These are phyloP conservation scores for Physaria fendleri DNA, from an alignment of 345 rosid genomes.

Conservation along the genomic window DNA sequence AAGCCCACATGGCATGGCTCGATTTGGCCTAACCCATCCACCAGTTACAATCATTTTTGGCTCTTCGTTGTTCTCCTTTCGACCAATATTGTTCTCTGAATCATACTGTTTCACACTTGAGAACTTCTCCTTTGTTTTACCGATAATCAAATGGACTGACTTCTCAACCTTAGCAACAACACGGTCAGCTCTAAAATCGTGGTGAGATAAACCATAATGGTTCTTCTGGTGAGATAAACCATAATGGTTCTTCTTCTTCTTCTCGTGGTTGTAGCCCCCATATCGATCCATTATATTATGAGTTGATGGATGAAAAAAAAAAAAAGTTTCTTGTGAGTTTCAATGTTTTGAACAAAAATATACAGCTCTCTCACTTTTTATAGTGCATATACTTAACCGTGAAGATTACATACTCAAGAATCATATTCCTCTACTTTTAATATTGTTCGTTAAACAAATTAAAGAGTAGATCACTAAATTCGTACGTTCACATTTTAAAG, in stretches of 20 bases:
- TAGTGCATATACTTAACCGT: background rate
- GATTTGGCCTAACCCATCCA: constrained; percentile 24
- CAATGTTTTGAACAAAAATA: background rate
- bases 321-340: background rate
- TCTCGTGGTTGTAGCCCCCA: background rate
- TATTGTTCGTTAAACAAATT: background rate
- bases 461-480: background rate
- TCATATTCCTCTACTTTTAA: constrained; percentile 2
- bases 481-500: background rate
- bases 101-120: background rate
- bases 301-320: background rate
- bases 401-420: constrained; percentile 10
- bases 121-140: background rate
- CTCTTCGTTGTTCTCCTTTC: background rate
- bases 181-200: background rate
- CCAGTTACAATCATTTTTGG: constrained; percentile 5
- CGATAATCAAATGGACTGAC: background rate
- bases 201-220: background rate
- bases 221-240: background rate
- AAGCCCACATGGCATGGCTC: constrained; percentile 27
- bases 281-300: background rate
- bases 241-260: background rate
- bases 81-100: background rate
- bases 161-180: constrained; percentile 3
- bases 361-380: background rate